phyloP scores from a whole-genome alignment of 768 basidiomycete genomes.

The Amanita pallidorosea region DNA sequence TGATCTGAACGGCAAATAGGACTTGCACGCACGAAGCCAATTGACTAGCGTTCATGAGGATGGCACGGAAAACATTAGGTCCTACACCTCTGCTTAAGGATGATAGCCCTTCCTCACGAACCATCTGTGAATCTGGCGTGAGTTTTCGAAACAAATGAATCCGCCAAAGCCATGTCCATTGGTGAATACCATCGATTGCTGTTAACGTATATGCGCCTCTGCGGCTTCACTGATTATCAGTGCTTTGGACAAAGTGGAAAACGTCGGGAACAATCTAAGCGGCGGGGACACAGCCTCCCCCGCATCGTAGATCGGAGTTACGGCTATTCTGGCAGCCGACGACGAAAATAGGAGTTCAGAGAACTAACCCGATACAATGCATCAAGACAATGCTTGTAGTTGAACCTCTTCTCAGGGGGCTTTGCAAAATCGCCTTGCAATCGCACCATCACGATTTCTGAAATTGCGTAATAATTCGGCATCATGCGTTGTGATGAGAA shows the following conservation, averaged over 20 bases:
- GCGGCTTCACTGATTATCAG: not conserved
- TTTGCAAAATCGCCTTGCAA: slow-evolving; percentile 89
- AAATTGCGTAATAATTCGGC: not conserved
- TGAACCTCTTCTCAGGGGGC: slow-evolving; percentile 77
- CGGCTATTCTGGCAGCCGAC: not conserved
- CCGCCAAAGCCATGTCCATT: not conserved
- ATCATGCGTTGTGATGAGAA: not conserved
- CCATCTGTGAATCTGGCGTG: slow-evolving; percentile 44
- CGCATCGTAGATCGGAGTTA: not conserved
- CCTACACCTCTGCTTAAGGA: slow-evolving; percentile 68
- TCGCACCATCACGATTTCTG: slow-evolving; percentile 79
- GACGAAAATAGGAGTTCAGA: not conserved
- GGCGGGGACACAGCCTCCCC: not conserved
- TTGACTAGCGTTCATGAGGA: slow-evolving; percentile 89
- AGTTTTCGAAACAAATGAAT: slow-evolving; percentile 1
- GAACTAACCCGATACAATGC: slow-evolving; percentile 70
- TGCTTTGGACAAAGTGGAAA: not conserved
- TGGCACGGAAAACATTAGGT: slow-evolving; percentile 78
- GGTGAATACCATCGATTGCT: not conserved
- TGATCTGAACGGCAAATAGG: not conserved
- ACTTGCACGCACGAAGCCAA: slow-evolving; percentile 62
- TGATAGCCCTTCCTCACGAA: slow-evolving; percentile 73
- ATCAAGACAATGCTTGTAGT: slow-evolving; percentile 85
- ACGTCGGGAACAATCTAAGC: not conserved
- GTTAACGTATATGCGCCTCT: not conserved